Percentiles rank a stretch among this genome's conserved stretches.
These are phyloP conservation scores for Fusarium paranaense DNA, from an alignment of 2,329 filamentous ascomycete genomes.

Conservation along the genomic window DNA sequence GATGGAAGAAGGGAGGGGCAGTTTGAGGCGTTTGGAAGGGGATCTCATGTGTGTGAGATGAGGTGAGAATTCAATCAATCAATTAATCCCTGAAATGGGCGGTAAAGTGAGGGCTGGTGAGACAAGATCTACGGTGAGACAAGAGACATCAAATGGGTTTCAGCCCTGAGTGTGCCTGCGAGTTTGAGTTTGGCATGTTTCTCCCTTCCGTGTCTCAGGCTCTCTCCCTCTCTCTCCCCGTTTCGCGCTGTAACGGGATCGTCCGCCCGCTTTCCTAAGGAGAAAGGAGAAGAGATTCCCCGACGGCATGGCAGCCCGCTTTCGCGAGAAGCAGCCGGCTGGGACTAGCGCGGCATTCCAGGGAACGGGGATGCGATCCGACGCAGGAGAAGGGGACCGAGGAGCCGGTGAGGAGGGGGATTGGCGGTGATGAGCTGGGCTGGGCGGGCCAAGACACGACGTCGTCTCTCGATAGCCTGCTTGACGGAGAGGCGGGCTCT, in stretches of 20 bases:
- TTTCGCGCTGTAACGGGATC: conserved; percentile 13
- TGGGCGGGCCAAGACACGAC: background rate
- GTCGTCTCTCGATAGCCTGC: background rate
- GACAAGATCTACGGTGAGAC: conserved; percentile 31
- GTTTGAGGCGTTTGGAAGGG: background rate
- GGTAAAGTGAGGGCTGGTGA: conserved; percentile 28
- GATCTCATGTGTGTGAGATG: background rate
- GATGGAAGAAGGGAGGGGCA: background rate
- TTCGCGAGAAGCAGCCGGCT: background rate
- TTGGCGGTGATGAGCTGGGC: conserved; percentile 13
- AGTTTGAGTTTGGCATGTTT: conserved; percentile 27
- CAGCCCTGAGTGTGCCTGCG: background rate
- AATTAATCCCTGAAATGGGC: background rate
- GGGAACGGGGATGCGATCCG: conserved; percentile 28
- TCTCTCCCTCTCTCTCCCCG: conserved; percentile 6
- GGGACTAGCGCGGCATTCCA: conserved; percentile 32
- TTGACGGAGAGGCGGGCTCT: background rate
- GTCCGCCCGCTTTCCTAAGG: conserved; percentile 2
- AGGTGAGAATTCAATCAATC: conserved; percentile 7
- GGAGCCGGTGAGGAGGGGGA: conserved; percentile 7
- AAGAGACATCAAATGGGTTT: conserved; percentile 4
- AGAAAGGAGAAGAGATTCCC: conserved; percentile 14
- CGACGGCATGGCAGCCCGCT: background rate
- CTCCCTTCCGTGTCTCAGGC: conserved; percentile 29
- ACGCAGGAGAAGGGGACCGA: conserved; percentile 23